These are phyloP conservation scores for Nephelium lappaceum DNA, from an alignment of 345 rosid genomes.

Conservation along the genomic window DNA sequence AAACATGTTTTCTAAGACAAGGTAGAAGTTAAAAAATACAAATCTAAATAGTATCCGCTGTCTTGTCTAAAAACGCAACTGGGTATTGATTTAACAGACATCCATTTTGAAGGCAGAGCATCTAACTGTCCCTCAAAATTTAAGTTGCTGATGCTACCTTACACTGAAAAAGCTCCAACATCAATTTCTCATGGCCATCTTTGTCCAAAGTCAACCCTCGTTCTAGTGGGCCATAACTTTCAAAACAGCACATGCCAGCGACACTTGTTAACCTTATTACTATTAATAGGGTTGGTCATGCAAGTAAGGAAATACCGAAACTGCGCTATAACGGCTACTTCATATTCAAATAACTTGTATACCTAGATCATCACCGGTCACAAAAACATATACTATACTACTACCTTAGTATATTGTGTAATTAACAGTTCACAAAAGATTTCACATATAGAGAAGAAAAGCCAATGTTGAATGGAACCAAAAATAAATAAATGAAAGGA, in stretches of 20 bases:
- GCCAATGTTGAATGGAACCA: not conserved
- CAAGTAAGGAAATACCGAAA: not conserved
- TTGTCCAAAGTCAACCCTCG: not conserved
- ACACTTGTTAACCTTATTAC: not conserved
- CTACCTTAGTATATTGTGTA: not conserved
- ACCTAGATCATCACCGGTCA: too few species aligned
- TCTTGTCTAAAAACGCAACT: too few species aligned
- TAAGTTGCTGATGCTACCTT: not conserved
- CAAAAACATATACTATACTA: not conserved
- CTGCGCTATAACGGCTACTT: conserved; percentile 10
- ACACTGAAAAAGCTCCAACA: not conserved
- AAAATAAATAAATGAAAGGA: not conserved
- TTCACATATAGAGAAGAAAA: not conserved
- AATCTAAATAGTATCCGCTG: too few species aligned
- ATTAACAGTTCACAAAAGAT: not conserved
- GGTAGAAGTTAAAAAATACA: too few species aligned
- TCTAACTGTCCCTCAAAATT: too few species aligned
- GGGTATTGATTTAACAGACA: too few species aligned
- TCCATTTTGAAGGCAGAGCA: not conserved
- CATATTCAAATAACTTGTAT: not conserved
- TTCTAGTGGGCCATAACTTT: not conserved
- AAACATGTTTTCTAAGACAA: too few species aligned
- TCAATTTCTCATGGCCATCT: not conserved
- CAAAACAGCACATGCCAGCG: not conserved
- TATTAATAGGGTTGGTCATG: not conserved